These are phyloP conservation scores for Trypanosoma grayi DNA, from an alignment of 208 protist genomes.

Conservation along the genomic window DNA sequence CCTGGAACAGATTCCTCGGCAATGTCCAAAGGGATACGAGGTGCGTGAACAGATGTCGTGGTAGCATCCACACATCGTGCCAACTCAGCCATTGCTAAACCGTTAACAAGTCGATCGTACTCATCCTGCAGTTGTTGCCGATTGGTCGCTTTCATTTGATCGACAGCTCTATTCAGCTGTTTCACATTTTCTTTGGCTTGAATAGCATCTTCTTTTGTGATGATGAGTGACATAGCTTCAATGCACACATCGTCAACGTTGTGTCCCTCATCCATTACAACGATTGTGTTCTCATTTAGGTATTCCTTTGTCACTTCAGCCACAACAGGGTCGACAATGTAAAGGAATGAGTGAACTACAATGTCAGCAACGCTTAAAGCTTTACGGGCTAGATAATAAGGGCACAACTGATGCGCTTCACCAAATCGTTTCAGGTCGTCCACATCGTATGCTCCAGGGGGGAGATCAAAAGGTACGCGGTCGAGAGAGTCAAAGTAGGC, in stretches of 20 bases:
- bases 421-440: constrained; percentile 95
- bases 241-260: constrained; percentile 99
- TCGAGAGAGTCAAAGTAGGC: constrained; percentile 79
- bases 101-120: constrained; percentile 92
- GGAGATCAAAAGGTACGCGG: constrained; percentile 59
- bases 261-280: constrained; percentile 99
- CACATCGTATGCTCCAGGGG: constrained; percentile 95
- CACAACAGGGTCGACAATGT: constrained; percentile 99
- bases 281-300: constrained; percentile 94
- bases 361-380: constrained; percentile 94
- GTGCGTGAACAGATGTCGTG: constrained; percentile 12
- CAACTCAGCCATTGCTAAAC: constrained; percentile 84
- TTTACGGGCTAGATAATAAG: constrained; percentile 92
- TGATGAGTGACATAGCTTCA: constrained; percentile 96
- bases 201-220: constrained; percentile 90
- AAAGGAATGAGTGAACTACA: constrained; percentile 98
- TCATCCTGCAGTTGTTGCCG: constrained; percentile 90
- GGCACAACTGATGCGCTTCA: constrained; percentile 90
- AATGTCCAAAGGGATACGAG: constrained; percentile 65
- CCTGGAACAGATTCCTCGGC: constrained; percentile 95
- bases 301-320: constrained; percentile 90
- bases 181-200: constrained; percentile 82
- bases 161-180: constrained; percentile 65
- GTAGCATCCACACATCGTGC: constrained; percentile 31
- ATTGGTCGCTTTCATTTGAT: constrained; percentile 85